Conservation (phyloP, 2,329 filamentous ascomycete species). For the Apiospora marii region DNA sequence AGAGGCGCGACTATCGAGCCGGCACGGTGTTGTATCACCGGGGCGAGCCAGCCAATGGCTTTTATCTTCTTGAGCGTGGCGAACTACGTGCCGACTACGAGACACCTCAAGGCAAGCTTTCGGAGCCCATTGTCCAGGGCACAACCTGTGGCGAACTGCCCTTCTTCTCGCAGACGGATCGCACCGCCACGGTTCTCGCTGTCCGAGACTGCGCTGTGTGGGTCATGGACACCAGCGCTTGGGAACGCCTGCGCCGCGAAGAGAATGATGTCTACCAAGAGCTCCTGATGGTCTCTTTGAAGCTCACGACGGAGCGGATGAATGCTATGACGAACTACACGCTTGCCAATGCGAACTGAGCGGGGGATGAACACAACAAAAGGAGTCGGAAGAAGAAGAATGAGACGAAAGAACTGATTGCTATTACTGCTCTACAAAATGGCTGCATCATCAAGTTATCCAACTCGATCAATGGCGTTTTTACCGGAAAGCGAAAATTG, state of each 20-base stretch:
- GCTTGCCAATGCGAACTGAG: conserved; percentile 29
- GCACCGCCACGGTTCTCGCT: conserved; percentile 86
- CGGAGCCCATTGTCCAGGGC: conserved; percentile 91
- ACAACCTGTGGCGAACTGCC: conserved; percentile 96
- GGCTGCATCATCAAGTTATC: conserved; percentile 10
- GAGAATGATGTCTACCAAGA: conserved; percentile 84
- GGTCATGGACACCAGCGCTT: conserved; percentile 76
- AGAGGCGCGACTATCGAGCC: conserved; percentile 68
- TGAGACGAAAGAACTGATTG: background rate
- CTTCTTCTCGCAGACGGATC: conserved; percentile 89
- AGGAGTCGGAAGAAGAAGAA: background rate
- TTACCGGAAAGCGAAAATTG: conserved; percentile 9
- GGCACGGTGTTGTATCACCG: conserved; percentile 80
- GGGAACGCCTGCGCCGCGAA: conserved; percentile 74
- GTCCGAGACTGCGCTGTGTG: conserved; percentile 85
- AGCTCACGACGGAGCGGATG: conserved; percentile 95
- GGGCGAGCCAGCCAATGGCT: conserved; percentile 79
- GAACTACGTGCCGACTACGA: conserved; percentile 91
- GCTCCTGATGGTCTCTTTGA: conserved; percentile 85
- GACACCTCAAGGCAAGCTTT: conserved; percentile 86
- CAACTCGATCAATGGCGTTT: conserved; percentile 15
- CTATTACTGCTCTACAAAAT: background rate
- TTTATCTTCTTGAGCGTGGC: conserved; percentile 90
- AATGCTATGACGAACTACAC: conserved; percentile 64
- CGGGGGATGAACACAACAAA: background rate